phyloP scores from a whole-genome alignment of 139 green algal species.

The Chlorella sp. region DNA sequence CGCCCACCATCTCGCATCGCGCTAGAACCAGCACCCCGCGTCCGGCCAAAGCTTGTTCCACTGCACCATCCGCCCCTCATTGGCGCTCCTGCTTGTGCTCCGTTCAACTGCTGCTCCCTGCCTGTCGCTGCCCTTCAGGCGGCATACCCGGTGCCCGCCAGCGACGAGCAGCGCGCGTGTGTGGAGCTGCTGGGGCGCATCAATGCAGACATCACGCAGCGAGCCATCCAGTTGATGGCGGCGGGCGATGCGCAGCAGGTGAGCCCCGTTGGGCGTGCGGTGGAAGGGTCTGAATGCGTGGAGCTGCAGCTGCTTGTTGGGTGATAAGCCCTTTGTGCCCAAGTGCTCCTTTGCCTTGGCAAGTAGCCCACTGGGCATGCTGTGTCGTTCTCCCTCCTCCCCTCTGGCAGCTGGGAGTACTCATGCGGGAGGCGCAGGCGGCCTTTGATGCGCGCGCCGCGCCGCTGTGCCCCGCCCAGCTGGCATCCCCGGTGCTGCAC shows the following conservation, averaged over 20 bases:
- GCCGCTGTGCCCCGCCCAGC: slow-evolving; percentile 68
- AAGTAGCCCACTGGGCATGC: too few species aligned
- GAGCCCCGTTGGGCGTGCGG: slow-evolving; percentile 13
- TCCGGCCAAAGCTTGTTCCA: too few species aligned
- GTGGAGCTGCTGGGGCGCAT: slow-evolving; percentile 63
- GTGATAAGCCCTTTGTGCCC: too few species aligned
- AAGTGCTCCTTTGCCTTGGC: neutral
- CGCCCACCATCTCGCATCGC: neutral
- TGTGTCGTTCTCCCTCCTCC: neutral
- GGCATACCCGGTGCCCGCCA: slow-evolving; percentile 52
- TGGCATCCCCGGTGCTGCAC: slow-evolving; percentile 69
- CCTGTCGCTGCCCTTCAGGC: neutral
- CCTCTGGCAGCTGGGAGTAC: slow-evolving; percentile 28
- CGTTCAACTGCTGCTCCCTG: neutral
- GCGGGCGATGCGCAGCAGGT: slow-evolving; percentile 43
- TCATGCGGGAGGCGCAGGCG: slow-evolving; percentile 68
- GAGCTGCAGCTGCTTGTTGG: neutral
- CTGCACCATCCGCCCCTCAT: neutral
- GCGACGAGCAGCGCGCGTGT: slow-evolving; percentile 34
- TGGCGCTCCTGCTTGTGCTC: too few species aligned
- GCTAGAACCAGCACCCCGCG: neutral
- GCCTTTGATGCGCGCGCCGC: slow-evolving; percentile 61
- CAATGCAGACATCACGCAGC: slow-evolving; percentile 43
- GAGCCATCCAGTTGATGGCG: slow-evolving; percentile 55
- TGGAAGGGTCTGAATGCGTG: neutral